A percentile compares a stretch with the other conserved stretches of the same genome.
These are phyloP conservation scores for Lichtheimia ramosa DNA, from an alignment of 371 early-diverging fungal species.

Conservation along the genomic window DNA sequence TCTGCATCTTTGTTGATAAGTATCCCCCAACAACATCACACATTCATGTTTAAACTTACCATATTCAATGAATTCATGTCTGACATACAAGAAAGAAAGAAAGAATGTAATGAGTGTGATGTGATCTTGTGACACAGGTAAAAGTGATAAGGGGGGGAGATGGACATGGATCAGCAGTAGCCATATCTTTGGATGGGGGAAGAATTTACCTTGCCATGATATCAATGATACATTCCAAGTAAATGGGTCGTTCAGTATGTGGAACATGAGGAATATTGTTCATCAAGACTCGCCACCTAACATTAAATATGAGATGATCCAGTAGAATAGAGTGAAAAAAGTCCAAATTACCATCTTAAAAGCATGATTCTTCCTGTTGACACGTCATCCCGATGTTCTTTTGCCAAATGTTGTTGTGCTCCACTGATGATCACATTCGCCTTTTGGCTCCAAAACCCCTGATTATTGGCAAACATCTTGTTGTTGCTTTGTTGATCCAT, in stretches of 20 bases:
- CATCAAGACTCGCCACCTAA: constrained; percentile 17
- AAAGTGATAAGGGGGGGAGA: neutral
- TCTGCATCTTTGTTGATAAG: no score
- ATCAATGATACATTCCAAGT: constrained; percentile 15
- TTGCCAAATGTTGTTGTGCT: neutral
- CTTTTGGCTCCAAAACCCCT: no score
- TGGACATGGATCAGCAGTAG: neutral
- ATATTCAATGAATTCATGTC: no score
- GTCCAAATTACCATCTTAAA: constrained; percentile 21
- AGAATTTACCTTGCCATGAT: constrained; percentile 15
- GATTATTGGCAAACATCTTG: neutral
- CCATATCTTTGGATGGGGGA: neutral
- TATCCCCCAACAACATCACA: no score
- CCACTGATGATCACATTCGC: neutral
- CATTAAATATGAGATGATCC: no score
- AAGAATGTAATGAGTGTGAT: no score
- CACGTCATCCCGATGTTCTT: constrained; percentile 8
- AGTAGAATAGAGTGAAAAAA: neutral
- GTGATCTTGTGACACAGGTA: constrained; percentile 27
- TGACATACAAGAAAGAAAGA: no score
- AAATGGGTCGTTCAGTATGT: constrained; percentile 13
- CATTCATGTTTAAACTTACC: no score
- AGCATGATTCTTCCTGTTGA: constrained; percentile 17
- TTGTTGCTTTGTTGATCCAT: constrained; percentile 13
- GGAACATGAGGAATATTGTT: constrained; percentile 10